These are phyloP conservation scores for Saccharomyces hybrid DNA, from an alignment of 1,139 yeast species.

Conservation along the genomic window DNA sequence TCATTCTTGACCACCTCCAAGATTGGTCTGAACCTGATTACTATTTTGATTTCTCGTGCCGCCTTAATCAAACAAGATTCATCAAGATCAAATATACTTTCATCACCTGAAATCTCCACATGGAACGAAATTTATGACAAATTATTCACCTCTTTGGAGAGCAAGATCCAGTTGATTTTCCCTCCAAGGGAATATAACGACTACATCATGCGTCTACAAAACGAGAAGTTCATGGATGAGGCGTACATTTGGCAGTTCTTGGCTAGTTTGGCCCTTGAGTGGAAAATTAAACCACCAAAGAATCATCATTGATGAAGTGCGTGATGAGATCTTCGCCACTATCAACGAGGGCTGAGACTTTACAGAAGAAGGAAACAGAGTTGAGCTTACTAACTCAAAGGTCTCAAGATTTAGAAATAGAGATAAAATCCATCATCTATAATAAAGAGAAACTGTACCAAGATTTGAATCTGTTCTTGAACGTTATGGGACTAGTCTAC, in stretches of 20 bases:
- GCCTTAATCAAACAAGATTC: conserved; percentile 87
- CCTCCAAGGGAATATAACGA: conserved; percentile 50
- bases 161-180: conserved; percentile 70
- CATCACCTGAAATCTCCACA: conserved; percentile 43
- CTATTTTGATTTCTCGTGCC: conserved; percentile 84
- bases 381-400: not conserved
- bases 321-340: conserved; percentile 88
- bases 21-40: conserved; percentile 77
- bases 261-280: conserved; percentile 90
- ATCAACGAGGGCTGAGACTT: conserved; percentile 71
- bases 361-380: conserved; percentile 35
- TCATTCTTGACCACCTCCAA: conserved; percentile 74
- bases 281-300: conserved; percentile 92
- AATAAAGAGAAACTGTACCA: conserved; percentile 60
- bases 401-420: conserved; percentile 9
- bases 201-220: conserved; percentile 12
- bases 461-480: conserved; percentile 84
- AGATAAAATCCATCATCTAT: conserved; percentile 43
- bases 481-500: conserved; percentile 94
- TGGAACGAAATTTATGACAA: conserved; percentile 84
- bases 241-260: conserved; percentile 95
- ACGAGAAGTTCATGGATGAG: conserved; percentile 47
- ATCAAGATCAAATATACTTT: conserved; percentile 42
- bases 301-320: conserved; percentile 86
- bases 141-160: conserved; percentile 71